phyloP scores from a whole-genome alignment of 257 asterid species.

The Solanum tacnaense region DNA sequence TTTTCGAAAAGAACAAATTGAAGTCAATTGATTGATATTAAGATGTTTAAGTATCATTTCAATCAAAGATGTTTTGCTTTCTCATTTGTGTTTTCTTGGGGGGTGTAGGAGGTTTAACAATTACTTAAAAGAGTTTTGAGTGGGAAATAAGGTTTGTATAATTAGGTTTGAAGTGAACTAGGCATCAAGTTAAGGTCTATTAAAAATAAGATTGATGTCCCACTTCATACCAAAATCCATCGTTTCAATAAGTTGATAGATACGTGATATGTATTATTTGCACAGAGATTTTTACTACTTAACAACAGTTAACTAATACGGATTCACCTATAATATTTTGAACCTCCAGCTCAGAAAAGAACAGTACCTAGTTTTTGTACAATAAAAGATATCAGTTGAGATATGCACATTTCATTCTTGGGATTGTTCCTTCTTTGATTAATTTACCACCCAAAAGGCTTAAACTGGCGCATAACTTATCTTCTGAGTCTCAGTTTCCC shows the following conservation, averaged over 20 bases:
- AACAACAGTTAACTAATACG: not conserved
- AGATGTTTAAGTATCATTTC: not conserved
- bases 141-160: constrained; percentile 29
- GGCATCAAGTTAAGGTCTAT: constrained; percentile 8
- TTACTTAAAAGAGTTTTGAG: constrained; percentile 9
- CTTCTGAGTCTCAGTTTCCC: not conserved
- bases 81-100: not conserved
- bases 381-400: not conserved
- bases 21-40: not conserved
- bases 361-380: not conserved
- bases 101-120: not conserved
- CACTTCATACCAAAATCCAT: not conserved
- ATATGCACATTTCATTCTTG: not conserved
- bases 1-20: not conserved
- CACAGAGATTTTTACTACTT: not conserved
- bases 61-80: not conserved
- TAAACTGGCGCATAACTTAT: not conserved
- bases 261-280: not conserved
- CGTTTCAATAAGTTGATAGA: not conserved
- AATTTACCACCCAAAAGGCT: not conserved
- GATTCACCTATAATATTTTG: not conserved
- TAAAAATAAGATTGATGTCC: not conserved
- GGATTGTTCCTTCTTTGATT: not conserved
- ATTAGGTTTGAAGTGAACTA: constrained; percentile 32
- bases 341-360: not conserved